phyloP scores from a whole-genome alignment of 345 rosid genomes.

The Gossypium mustelinum region DNA sequence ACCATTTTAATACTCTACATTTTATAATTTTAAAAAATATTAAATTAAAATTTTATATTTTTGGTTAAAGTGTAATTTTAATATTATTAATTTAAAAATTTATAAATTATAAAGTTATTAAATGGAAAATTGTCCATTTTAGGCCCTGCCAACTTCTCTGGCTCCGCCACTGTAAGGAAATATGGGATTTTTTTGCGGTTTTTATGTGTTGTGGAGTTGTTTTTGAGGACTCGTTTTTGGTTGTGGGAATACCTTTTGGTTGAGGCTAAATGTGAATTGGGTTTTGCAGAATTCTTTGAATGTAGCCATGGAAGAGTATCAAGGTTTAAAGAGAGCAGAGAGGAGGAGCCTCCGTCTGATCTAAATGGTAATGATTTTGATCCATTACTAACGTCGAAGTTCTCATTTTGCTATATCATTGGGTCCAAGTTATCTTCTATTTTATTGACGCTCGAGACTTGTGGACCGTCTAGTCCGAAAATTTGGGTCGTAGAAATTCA shows the following conservation, averaged over 20 bases:
- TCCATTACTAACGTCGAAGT: too few relatives aligned
- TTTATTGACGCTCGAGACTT: not conserved
- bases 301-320: slow-evolving; percentile 20
- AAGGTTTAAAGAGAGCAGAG: slow-evolving; percentile 23
- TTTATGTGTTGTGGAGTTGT: not conserved
- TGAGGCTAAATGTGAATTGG: not conserved
- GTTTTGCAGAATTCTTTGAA: slow-evolving; percentile 7
- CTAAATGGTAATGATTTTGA: slow-evolving; percentile 31
- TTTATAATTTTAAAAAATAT: too few relatives aligned
- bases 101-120: too few relatives aligned
- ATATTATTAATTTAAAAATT: too few relatives aligned
- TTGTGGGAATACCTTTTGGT: not conserved
- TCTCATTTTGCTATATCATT: not conserved
- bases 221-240: not conserved
- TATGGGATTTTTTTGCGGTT: not conserved
- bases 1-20: too few relatives aligned
- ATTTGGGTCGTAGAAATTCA: not conserved
- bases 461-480: not conserved
- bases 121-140: too few relatives aligned
- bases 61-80: too few relatives aligned
- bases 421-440: not conserved
- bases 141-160: too few relatives aligned
- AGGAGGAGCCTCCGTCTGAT: slow-evolving; percentile 33
- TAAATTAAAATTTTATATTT: too few relatives aligned
- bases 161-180: not conserved